Evolutionary conservation across 805 yeast species (phyloP).

Genomic region (Brettanomyces sp.): DNA sequence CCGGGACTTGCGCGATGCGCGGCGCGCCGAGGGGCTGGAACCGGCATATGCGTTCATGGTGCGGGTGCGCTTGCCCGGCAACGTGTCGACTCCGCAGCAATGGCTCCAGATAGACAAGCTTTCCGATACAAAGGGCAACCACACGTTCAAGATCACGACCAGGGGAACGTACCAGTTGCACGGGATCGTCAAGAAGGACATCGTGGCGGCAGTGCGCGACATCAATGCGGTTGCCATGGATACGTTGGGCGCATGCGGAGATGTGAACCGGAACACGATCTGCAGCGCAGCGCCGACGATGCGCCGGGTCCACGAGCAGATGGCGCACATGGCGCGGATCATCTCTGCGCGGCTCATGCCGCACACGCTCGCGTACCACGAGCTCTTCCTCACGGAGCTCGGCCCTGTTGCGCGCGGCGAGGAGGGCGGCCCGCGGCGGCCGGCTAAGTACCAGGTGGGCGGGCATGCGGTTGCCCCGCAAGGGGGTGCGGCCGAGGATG

Average conservation of each 20-base stretch:
- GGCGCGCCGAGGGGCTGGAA: slow-evolving; percentile 86
- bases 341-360: slow-evolving; percentile 84
- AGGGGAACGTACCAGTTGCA: slow-evolving; percentile 96
- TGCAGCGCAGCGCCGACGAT: slow-evolving; percentile 82
- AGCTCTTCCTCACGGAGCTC: slow-evolving; percentile 65
- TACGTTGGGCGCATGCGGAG: slow-evolving; percentile 97
- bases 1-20: slow-evolving; percentile 87
- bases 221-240: slow-evolving; percentile 88
- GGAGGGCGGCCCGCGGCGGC: slow-evolving; percentile 69
- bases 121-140: slow-evolving; percentile 78
- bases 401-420: slow-evolving; percentile 21
- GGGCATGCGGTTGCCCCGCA: neutral
- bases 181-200: slow-evolving; percentile 83
- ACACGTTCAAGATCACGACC: slow-evolving; percentile 88
- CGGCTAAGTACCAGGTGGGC: neutral
- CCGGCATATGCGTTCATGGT: slow-evolving; percentile 98
- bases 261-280: slow-evolving; percentile 94
- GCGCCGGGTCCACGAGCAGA: slow-evolving; percentile 71
- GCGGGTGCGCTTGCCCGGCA: slow-evolving; percentile 91
- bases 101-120: slow-evolving; percentile 82
- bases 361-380: slow-evolving; percentile 90
- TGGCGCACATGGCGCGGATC: slow-evolving; percentile 49
- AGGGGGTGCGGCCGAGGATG: slow-evolving; percentile 24
- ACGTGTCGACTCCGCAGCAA: slow-evolving; percentile 77
- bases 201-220: slow-evolving; percentile 86